phyloP scores from a whole-genome alignment of 192 early-diverging fungal genomes.

The Backusella sp. region DNA sequence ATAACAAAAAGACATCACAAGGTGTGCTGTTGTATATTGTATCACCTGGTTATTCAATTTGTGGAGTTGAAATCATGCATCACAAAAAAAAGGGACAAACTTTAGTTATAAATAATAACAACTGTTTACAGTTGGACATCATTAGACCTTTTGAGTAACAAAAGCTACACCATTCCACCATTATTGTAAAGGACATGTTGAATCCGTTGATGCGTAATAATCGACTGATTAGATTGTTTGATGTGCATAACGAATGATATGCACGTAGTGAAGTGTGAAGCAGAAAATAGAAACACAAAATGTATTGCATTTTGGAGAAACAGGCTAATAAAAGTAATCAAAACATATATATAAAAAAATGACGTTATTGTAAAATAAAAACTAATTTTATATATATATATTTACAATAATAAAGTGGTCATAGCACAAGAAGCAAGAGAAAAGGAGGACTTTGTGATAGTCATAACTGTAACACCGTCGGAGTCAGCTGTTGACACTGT shows the following conservation, averaged over 20 bases:
- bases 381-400: neutral
- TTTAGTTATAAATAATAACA: neutral
- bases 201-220: neutral
- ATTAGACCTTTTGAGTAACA: constrained; percentile 3
- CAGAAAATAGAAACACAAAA: no score
- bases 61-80: constrained; percentile 7
- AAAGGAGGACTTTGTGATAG: neutral
- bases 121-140: neutral
- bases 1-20: neutral
- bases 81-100: constrained; percentile 6
- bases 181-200: neutral
- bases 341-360: neutral
- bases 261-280: neutral
- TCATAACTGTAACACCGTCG: neutral
- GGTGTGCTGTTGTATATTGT: neutral
- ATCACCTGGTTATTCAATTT: neutral
- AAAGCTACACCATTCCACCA: neutral
- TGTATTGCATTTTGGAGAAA: neutral
- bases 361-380: neutral
- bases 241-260: neutral
- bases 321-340: neutral
- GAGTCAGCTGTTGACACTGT: constrained; percentile 1
- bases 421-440: neutral
- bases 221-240: neutral
- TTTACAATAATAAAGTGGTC: neutral